phyloP scores from a whole-genome alignment of 345 rosid species.

The Xanthoceras sorbifolium region DNA sequence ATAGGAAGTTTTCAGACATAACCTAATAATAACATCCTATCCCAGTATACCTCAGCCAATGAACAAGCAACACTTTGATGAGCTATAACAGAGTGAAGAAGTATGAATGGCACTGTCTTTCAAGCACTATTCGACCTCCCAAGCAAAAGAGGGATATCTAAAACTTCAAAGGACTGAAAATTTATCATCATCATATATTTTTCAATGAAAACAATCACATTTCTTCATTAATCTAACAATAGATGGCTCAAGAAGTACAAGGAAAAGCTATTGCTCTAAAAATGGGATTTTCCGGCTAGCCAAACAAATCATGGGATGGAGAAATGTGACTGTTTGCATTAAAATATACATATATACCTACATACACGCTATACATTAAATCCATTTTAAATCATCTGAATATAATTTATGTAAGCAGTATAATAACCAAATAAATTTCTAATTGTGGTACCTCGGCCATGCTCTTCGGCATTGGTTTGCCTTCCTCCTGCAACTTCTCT shows the following conservation, averaged over 20 bases:
- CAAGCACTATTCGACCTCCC: background rate
- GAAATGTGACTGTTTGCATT: background rate
- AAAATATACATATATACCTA: background rate
- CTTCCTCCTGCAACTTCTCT: conserved; percentile 67
- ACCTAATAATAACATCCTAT: background rate
- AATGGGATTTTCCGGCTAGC: background rate
- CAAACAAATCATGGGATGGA: background rate
- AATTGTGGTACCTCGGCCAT: conserved; percentile 67
- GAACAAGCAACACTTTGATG: background rate
- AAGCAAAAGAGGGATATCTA: background rate
- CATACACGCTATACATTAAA: background rate
- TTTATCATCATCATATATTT: background rate
- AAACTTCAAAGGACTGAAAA: too few species aligned
- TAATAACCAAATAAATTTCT: background rate
- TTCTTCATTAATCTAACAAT: too few species aligned
- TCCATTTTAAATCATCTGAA: background rate
- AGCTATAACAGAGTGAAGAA: background rate
- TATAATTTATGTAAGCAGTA: background rate
- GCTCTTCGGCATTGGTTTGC: conserved; percentile 85
- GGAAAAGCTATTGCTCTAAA: too few species aligned
- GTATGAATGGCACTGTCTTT: background rate
- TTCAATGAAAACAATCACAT: background rate
- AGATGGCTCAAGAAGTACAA: background rate
- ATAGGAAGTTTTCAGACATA: background rate
- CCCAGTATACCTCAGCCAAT: background rate